Base-by-base conservation (phyloP, 2,329 filamentous ascomycete genomes). In the Chaetomiaceae sp. region DNA sequence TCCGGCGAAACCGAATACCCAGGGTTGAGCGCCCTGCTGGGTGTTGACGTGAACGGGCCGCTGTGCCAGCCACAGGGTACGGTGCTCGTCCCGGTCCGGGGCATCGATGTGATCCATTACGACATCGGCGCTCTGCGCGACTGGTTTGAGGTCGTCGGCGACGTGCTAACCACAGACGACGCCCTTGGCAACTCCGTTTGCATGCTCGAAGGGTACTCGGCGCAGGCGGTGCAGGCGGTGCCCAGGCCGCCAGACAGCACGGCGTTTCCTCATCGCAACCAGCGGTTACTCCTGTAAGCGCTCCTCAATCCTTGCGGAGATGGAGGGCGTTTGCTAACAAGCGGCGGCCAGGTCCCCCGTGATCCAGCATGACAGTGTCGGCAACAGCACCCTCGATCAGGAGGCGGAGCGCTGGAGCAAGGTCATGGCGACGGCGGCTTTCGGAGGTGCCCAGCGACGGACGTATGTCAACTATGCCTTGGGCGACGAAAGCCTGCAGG, bases 141-240 rank as follows among this genome's bases (percentile, higher is more conserved):
- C 46, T 58, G 59, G 34, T 73, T 69, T 59, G 62, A 69, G 17
- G 51, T 65, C 15, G 74, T 71, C 61, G 62, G 58, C 4, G 62
- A 63, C 6, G 63, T 61, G 33, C 63, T 58, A n/a, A 59, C 54
- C 29, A 40, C 56, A 9, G 60, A 63, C 12, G 52, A 55, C 27
- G 64, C 60, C 20, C 69, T 69, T 38, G 51, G 51, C 22, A 48
- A 55, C 59, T 66, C 68, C 19, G 53, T 80, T 38, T 77, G 81
- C 65, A 75, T 82, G 72, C 77, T 82, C 47, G 80, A 83, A 60
- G 75, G 75, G 3, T 83, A 82, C 64, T 71, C 77, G 1, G 65
- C 64, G 7, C 64, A 72, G 20, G 79, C 72, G 1, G 72, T 82
- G 2, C 62, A 71, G 48, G 66, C 63, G 0, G 60, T 76, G 29